Evolutionary conservation across 768 basidiomycete genomes (phyloP), one percentile per base, ranked within the genome.

Genomic region (Chalciporus sphaerocephalus): DNA sequence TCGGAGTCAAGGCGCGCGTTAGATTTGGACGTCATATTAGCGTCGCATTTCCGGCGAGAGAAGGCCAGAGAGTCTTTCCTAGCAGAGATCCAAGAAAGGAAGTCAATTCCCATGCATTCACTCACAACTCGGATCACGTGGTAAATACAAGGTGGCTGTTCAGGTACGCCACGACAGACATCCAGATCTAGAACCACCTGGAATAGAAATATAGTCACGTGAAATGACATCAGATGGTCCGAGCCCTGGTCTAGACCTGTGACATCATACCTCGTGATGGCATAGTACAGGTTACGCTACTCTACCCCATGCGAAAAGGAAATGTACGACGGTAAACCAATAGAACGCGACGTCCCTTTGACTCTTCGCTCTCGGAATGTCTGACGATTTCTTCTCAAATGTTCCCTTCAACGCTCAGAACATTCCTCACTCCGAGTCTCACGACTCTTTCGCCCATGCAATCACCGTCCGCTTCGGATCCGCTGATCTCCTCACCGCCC

Each of bases 381-480:
- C 60, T 32, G 57, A 55, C 54, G 74, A 76, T 61, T 76, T 74
- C 64, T 74, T 76, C 60, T 61, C 60, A 34, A 66, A 60, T 21
- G 69, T 68, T 13, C 51, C 55, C 1, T 55, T 51, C 24, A 53
- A 57, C 46, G 37, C 33, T 24, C 45, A 45, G 30, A 44, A 51
- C 32, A 48, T 48, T 44, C 43, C 53, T 50, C 22, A 42, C 5
- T 5, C 17, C 7, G 65, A 65, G 47, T 45, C 61, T 18, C 64
- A 69, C 49, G 67, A 71, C 57, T 55, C 68, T 30, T 83, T 83
- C 57, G 80, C 81, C 4, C 69, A 73, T 40, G 81, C 80, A 32
- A 75, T 83, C 50, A 68, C 71, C 22, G 57, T 69, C 18, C 66
- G 78, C 42, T 79, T 76, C 48, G 67, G 66, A 24, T 52, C 56